Percentiles rank a stretch among this genome's conserved stretches.
Evolutionary conservation across 2,329 filamentous ascomycete genomes (phyloP).

Genomic region (Fusarium humuli): DNA sequence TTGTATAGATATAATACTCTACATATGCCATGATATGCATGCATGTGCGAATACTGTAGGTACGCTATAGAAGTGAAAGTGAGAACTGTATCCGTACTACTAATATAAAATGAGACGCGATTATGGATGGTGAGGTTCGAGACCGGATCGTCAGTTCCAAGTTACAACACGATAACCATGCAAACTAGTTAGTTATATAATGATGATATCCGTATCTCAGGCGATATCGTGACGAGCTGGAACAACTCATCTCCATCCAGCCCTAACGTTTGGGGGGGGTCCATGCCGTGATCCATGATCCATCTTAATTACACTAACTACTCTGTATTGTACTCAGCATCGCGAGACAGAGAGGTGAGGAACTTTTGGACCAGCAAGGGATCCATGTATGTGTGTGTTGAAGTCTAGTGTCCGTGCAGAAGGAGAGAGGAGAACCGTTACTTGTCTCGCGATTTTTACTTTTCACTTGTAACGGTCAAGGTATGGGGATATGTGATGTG

Average conservation of each 20-base stretch:
- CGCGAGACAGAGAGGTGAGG: slow-evolving; percentile 6
- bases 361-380: slow-evolving; percentile 29
- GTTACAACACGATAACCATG: slow-evolving; percentile 25
- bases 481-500: slow-evolving; percentile 12
- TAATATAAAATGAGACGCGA: slow-evolving; percentile 22
- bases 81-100: background rate
- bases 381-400: slow-evolving; percentile 18
- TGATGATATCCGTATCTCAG: slow-evolving; percentile 20
- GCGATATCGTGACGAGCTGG: slow-evolving; percentile 15
- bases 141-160: slow-evolving; percentile 32
- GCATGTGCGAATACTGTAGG: background rate
- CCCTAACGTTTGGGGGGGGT: slow-evolving; percentile 15
- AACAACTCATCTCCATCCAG: slow-evolving; percentile 18
- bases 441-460: slow-evolving; percentile 16
- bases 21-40: background rate
- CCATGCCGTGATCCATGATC: background rate
- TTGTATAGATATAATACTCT: background rate
- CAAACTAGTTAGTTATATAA: slow-evolving; percentile 6
- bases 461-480: background rate
- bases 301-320: background rate
- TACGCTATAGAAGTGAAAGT: background rate
- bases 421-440: slow-evolving; percentile 15
- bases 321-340: background rate
- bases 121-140: slow-evolving; percentile 22
- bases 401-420: slow-evolving; percentile 22